These are phyloP conservation scores for Lodderomyces beijingensis DNA, from an alignment of 1,139 yeast genomes.

Conservation along the genomic window DNA sequence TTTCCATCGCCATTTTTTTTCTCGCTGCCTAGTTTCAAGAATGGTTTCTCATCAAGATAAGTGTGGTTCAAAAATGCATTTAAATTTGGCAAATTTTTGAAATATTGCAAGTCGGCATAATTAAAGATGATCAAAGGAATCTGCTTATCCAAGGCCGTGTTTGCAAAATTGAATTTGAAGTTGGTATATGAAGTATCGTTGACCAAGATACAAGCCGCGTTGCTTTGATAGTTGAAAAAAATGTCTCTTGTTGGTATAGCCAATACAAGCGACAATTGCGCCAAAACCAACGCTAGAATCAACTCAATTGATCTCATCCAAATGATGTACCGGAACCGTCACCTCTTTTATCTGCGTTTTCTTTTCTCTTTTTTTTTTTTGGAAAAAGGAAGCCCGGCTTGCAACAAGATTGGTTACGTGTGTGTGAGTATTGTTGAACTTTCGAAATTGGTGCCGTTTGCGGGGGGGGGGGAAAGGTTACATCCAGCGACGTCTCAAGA, in stretches of 20 bases:
- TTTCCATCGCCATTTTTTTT: slow-evolving; percentile 4
- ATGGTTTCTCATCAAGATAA: slow-evolving; percentile 6
- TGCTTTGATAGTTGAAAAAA: slow-evolving; percentile 9
- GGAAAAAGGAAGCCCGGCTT: too few relatives aligned
- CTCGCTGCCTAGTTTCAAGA: slow-evolving; percentile 3
- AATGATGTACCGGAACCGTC: slow-evolving; percentile 12
- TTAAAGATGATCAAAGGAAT: slow-evolving; percentile 12
- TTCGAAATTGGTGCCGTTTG: too few relatives aligned
- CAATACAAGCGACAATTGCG: slow-evolving; percentile 5
- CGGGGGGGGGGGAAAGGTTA: too few relatives aligned
- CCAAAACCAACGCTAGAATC: slow-evolving; percentile 1
- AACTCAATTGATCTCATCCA: slow-evolving; percentile 2
- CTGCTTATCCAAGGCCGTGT: slow-evolving; percentile 5
- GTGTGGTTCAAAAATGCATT: slow-evolving; percentile 13
- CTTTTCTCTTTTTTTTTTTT: too few relatives aligned
- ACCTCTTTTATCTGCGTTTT: too few relatives aligned
- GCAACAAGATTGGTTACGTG: too few relatives aligned
- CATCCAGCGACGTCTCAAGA: too few relatives aligned
- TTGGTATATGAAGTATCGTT: slow-evolving; percentile 7
- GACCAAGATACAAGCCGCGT: slow-evolving; percentile 13
- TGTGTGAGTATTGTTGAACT: too few relatives aligned
- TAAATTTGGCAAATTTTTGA: slow-evolving; percentile 14
- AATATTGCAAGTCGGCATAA: slow-evolving; percentile 10
- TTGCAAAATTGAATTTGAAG: slow-evolving; percentile 7
- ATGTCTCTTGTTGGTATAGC: slow-evolving; percentile 8